Percentiles rank a stretch among this genome's conserved stretches.
Evolutionary conservation across 805 yeast genomes (phyloP).

Genomic region (Geotrichum ghanense): DNA sequence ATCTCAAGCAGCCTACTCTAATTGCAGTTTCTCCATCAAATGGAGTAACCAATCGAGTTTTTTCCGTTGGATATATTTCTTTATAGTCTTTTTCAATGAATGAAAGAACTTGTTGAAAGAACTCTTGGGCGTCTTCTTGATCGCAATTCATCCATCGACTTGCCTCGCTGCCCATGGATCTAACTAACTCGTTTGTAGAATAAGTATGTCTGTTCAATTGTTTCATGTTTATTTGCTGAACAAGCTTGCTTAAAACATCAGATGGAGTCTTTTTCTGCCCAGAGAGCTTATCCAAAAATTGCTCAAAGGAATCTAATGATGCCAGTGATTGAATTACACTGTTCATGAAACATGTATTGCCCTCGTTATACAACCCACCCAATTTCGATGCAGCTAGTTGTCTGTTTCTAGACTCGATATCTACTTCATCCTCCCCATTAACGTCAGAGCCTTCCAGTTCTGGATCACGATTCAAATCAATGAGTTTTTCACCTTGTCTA

Average conservation of each 20-base stretch:
- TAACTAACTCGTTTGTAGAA: slow-evolving; percentile 17
- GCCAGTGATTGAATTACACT: slow-evolving; percentile 78
- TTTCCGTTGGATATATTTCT: not conserved
- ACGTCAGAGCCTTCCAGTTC: slow-evolving; percentile 7
- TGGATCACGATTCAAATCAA: slow-evolving; percentile 1
- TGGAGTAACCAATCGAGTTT: slow-evolving; percentile 48
- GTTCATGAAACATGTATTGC: slow-evolving; percentile 93
- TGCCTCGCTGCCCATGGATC: slow-evolving; percentile 12
- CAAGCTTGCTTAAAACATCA: not conserved
- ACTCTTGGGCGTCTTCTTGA: slow-evolving; percentile 96
- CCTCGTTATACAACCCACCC: slow-evolving; percentile 83
- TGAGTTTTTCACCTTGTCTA: not conserved
- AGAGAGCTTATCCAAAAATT: slow-evolving; percentile 36
- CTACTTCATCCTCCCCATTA: slow-evolving; percentile 10
- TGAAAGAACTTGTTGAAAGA: slow-evolving; percentile 49
- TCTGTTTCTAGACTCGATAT: slow-evolving; percentile 2
- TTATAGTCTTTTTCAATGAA: slow-evolving; percentile 22
- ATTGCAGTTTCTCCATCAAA: slow-evolving; percentile 86
- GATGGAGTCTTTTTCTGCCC: slow-evolving; percentile 2
- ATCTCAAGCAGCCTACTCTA: slow-evolving; percentile 77
- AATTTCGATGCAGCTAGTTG: slow-evolving; percentile 28
- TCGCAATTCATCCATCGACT: slow-evolving; percentile 73
- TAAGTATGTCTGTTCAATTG: slow-evolving; percentile 20
- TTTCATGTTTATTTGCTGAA: slow-evolving; percentile 18
- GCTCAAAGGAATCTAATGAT: slow-evolving; percentile 48